Conservation (phyloP, 345 rosid species). For the Cardamine occulta region DNA sequence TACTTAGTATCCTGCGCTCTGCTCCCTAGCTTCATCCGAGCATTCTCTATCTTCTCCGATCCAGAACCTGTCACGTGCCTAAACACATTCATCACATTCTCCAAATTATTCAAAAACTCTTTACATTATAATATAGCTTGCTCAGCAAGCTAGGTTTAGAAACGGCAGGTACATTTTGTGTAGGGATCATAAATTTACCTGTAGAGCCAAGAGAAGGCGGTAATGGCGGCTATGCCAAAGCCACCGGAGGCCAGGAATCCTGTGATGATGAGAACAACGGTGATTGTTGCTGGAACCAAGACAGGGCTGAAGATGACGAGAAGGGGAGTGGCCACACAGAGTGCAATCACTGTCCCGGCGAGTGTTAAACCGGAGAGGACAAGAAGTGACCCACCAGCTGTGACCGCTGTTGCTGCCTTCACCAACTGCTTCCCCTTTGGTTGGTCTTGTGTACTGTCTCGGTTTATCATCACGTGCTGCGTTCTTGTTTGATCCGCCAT, state of each 20-base stretch:
- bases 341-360: slow-evolving; percentile 69
- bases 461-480: slow-evolving; percentile 23
- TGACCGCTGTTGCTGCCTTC: slow-evolving; percentile 69
- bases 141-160: background rate
- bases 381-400: slow-evolving; percentile 77
- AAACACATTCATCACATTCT: slow-evolving; percentile 2
- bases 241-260: slow-evolving; percentile 87
- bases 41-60: slow-evolving; percentile 66
- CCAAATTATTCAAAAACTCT: background rate
- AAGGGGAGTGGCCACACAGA: slow-evolving; percentile 74
- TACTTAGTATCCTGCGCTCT: slow-evolving; percentile 76
- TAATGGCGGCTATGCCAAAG: slow-evolving; percentile 69
- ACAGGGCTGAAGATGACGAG: slow-evolving; percentile 82
- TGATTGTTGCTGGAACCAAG: slow-evolving; percentile 71
- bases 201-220: slow-evolving; percentile 84
- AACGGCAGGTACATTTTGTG: background rate
- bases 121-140: background rate
- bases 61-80: slow-evolving; percentile 75
- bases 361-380: slow-evolving; percentile 72
- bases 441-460: slow-evolving; percentile 16
- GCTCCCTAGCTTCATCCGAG: slow-evolving; percentile 59
- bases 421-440: slow-evolving; percentile 58
- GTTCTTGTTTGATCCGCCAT: slow-evolving; percentile 40
- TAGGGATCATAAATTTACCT: slow-evolving; percentile 41
- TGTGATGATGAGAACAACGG: slow-evolving; percentile 51